These are phyloP conservation scores for Carex pumila DNA, from an alignment of 176 grass and related monocot genomes.

Conservation along the genomic window DNA sequence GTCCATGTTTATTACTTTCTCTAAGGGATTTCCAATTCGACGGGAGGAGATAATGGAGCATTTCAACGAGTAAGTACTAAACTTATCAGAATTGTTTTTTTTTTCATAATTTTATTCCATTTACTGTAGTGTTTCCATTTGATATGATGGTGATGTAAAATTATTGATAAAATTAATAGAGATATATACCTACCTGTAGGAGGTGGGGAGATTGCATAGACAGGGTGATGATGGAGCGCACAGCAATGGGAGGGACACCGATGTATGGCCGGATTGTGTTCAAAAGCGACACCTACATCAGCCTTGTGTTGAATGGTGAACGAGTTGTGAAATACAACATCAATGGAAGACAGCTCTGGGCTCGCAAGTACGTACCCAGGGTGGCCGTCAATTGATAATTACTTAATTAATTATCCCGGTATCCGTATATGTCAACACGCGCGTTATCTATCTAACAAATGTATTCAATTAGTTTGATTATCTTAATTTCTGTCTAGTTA, in stretches of 20 bases:
- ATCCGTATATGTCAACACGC: neutral
- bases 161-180: neutral
- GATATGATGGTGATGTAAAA: no score
- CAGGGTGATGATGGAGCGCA: constrained; percentile 54
- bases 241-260: constrained; percentile 24
- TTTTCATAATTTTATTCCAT: neutral
- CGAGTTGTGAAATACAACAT: constrained; percentile 50
- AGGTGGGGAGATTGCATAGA: constrained; percentile 60
- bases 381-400: neutral
- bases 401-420: neutral
- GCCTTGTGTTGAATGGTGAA: constrained; percentile 40
- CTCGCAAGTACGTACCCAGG: constrained; percentile 52
- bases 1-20: constrained; percentile 66
- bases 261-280: constrained; percentile 51
- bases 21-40: constrained; percentile 24
- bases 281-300: constrained; percentile 11
- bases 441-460: neutral
- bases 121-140: neutral
- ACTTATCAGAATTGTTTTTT: neutral
- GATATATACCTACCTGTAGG: constrained; percentile 14
- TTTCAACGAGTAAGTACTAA: constrained; percentile 37
- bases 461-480: neutral
- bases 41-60: constrained; percentile 48
- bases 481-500: no score
- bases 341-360: constrained; percentile 54